Base-by-base conservation (phyloP, 2,329 filamentous ascomycete genomes). In the Zopfia rhizophila region DNA sequence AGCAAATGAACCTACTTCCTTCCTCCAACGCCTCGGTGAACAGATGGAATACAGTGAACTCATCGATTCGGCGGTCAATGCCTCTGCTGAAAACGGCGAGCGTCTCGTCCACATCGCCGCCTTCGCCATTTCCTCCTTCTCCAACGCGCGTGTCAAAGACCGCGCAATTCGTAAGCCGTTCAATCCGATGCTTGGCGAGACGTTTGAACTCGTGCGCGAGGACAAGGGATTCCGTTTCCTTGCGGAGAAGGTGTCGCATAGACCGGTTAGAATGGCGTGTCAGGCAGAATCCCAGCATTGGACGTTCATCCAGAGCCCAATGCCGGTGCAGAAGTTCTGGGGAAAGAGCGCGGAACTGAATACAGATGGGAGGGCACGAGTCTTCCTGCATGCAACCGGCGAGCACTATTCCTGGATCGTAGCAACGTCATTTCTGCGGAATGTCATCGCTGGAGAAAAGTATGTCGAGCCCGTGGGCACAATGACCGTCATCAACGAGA, bases 361-460 rank as follows among this genome's bases (percentile, higher is more conserved):
- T 50, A 97, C 91, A 0, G 93, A 97, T 42, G 94, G 94, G 2
- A 88, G 90, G 18, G 86, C 91, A 3, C 84, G 92, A 36, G 79
- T 97, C 27, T 84, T 86, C 27, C 76, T 99, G 19, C 86, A 94
- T 66, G 81, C 82, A 6, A 82, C 78, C 1, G 89, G 90, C 42
- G 93, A 97, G 68, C 82, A 85, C 50, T 99, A 93, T 75, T 92
- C 87, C 59, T 99, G 91, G 91, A 88, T 83, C 32, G 81, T 90
- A 13, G 91, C 93, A 1, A 96, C 91, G 4, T 90, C 89, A 56
- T 97, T 97, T 74, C 75, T 99, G 42, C 86, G 94, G 35, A 99
- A 99, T 68, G 91, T 99, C 39, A 95, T 99, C 43, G 93, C 96
- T 61, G 94, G 94, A 27, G 94, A 99, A 73, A 99, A 97, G 73